A percentile compares a stretch with the other conserved stretches of the same genome.
Conservation (phyloP, 176 grass and related monocot species). For the Lolium perenne region DNA sequence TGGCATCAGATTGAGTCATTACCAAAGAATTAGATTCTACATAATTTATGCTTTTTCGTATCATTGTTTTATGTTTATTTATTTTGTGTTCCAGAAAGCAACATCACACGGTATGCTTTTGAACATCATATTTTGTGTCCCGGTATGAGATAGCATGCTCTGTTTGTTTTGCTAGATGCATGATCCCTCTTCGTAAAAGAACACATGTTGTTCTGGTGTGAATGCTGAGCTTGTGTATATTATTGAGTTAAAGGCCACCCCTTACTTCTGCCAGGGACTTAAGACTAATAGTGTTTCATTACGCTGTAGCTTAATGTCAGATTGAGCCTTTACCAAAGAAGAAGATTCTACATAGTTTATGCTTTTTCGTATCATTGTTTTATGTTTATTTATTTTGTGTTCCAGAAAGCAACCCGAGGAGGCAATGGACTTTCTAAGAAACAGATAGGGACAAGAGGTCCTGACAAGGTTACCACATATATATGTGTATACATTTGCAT, state of each 20-base stretch:
- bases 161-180: neutral
- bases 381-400: conserved; percentile 5
- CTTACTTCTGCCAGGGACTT: neutral
- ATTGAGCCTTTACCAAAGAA: neutral
- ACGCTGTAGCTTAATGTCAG: conserved; percentile 1
- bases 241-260: neutral
- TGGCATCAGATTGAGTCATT: neutral
- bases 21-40: neutral
- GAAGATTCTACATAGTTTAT: conserved; percentile 29
- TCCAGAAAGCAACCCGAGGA: conserved; percentile 74
- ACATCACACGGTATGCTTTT: conserved; percentile 31
- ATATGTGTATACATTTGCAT: neutral
- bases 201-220: neutral
- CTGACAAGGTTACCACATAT: conserved; percentile 24
- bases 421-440: conserved; percentile 40
- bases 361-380: neutral
- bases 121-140: conserved; percentile 6
- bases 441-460: conserved; percentile 29
- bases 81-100: neutral
- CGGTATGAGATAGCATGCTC: neutral
- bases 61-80: conserved; percentile 15
- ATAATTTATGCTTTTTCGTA: neutral
- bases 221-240: conserved; percentile 8
- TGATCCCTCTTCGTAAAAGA: too few species aligned
- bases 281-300: neutral